Percentiles rank a stretch among this genome's conserved stretches.
Evolutionary conservation across 2,329 filamentous ascomycete genomes (phyloP).

Genomic region (Xylaria sp.): DNA sequence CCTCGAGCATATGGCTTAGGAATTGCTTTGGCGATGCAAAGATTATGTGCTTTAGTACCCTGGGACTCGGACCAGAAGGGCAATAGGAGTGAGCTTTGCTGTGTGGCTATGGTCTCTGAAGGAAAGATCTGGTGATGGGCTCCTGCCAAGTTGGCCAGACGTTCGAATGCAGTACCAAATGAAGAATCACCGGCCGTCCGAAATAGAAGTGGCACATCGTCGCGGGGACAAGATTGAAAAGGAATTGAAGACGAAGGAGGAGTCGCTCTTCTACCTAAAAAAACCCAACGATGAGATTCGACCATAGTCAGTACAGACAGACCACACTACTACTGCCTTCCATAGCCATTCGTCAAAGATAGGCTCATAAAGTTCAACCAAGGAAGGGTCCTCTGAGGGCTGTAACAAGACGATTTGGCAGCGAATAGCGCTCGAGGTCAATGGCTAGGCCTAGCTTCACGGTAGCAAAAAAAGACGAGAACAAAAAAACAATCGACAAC

Average conservation of each 20-base stretch:
- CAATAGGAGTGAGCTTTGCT: conserved; percentile 29
- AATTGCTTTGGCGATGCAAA: conserved; percentile 18
- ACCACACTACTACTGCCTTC: conserved; percentile 41
- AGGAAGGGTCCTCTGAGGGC: conserved; percentile 48
- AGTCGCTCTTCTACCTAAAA: conserved; percentile 33
- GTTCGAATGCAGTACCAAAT: conserved; percentile 30
- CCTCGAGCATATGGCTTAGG: conserved; percentile 9
- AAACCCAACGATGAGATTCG: conserved; percentile 36
- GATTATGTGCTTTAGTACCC: conserved; percentile 25
- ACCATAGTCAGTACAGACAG: conserved; percentile 40
- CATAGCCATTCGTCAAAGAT: conserved; percentile 52
- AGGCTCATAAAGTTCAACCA: conserved; percentile 47
- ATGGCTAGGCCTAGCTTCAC: conserved; percentile 76
- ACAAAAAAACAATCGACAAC: conserved; percentile 48
- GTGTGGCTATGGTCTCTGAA: conserved; percentile 30
- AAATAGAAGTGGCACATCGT: conserved; percentile 29
- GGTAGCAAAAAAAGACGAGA: conserved; percentile 68
- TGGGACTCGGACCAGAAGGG: conserved; percentile 21
- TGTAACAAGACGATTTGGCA: conserved; percentile 55
- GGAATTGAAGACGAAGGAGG: conserved; percentile 24
- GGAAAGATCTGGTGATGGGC: conserved; percentile 28
- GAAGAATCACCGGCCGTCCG: conserved; percentile 27
- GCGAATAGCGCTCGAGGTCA: conserved; percentile 64
- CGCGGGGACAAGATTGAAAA: conserved; percentile 28
- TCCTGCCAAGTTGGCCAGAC: conserved; percentile 30